Evolutionary conservation across 2,329 filamentous ascomycete genomes (phyloP).

Genomic region (Intubia oerlemansii): DNA sequence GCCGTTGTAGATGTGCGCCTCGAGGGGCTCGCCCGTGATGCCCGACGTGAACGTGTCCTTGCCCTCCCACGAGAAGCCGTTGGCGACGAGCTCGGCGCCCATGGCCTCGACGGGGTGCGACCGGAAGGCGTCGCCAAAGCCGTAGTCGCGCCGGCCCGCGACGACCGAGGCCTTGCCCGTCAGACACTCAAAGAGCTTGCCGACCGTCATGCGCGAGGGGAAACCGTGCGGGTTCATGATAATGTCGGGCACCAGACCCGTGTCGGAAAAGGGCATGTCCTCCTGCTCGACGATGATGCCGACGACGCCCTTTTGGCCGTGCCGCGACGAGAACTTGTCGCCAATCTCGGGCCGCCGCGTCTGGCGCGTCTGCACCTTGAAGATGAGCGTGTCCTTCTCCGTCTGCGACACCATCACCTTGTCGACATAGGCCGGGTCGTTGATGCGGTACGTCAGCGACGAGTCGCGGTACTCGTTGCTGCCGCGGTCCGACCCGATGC

Average conservation of each 20-base stretch:
- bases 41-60: slow-evolving; percentile 94
- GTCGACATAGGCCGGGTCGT: slow-evolving; percentile 78
- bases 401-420: slow-evolving; percentile 88
- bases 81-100: slow-evolving; percentile 60
- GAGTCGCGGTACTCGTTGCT: slow-evolving; percentile 44
- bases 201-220: slow-evolving; percentile 97
- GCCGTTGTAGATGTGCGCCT: slow-evolving; percentile 94
- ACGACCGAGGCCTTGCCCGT: slow-evolving; percentile 86
- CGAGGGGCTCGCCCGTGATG: slow-evolving; percentile 81
- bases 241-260: slow-evolving; percentile 83
- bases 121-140: slow-evolving; percentile 61
- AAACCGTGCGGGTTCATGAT: slow-evolving; percentile 99
- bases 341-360: slow-evolving; percentile 86
- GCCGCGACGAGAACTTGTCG: slow-evolving; percentile 96
- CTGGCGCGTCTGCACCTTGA: slow-evolving; percentile 94
- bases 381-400: slow-evolving; percentile 63
- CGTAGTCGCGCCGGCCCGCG: slow-evolving; percentile 70
- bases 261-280: slow-evolving; percentile 89
- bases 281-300: slow-evolving; percentile 93
- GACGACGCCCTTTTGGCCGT: slow-evolving; percentile 95
- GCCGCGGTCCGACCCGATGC: slow-evolving; percentile 44
- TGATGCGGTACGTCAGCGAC: slow-evolving; percentile 57
- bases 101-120: slow-evolving; percentile 73
- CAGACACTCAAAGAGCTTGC: slow-evolving; percentile 88
- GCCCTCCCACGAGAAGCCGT: slow-evolving; percentile 90